Base-by-base conservation (phyloP, 2,329 filamentous ascomycete species). In the Neurospora crassa region DNA sequence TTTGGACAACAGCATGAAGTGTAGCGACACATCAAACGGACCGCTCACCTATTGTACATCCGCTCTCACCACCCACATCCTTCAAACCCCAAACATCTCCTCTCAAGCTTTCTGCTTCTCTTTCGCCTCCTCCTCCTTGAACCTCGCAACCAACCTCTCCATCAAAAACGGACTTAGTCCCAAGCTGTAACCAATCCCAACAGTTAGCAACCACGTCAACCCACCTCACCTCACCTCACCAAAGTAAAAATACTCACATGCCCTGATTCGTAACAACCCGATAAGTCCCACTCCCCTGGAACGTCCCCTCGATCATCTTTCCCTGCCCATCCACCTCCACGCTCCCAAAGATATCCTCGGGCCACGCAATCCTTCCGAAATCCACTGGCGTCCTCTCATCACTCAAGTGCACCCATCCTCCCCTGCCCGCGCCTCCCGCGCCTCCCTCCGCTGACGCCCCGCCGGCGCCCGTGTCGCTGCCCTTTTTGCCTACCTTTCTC, bases 321-420 rank as follows among this genome's bases (percentile, higher is more conserved):
- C 90, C 90, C 7, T 80, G 74, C 1, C 82, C 83, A 76, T 90
- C 84, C 5, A 91, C 89, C 77, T 91, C 87, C 53, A 91, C 83
- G 74, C 89, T 91, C 45, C 89, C 90, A 70, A 92, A 81, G 45
- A 92, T 92, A 76, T 92, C 89, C 76, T 91, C 89, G 1, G 89
- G 89, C 79, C 87, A 91, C 2, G 89, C 88, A 77, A 91, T 91
- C 69, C 90, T 81, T 18, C 89, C 89, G 82, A 85, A 91, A 75
- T 90, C 89, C 0, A 88, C 89, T 2, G 89, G 88, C 69, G 90
- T 90, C 70, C 90, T 82, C 70, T 82, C 76, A 74, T 92, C 90
- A 70, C 88, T 90, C 5, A 92, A 82, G 79, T 92, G 90, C 20
- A 91, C 84, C 80, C 87, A 87, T 1, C 90, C 89, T 29, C 89